Base-by-base conservation (phyloP, 2,329 filamentous ascomycete genomes). In the Penicillium corylophilum region DNA sequence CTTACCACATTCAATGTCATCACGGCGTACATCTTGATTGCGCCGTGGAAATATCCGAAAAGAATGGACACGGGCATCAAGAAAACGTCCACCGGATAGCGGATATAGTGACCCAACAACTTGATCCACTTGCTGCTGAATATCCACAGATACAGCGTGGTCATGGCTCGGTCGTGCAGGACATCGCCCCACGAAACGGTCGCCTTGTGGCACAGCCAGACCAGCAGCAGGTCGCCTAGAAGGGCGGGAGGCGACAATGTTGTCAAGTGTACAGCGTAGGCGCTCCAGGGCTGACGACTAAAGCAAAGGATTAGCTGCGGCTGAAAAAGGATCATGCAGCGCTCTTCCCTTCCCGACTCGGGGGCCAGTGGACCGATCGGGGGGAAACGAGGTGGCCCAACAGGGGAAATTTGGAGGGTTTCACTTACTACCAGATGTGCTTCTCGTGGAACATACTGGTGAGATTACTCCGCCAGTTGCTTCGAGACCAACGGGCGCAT, bases 401-500 rank as follows among this genome's bases (percentile, higher is more conserved):
- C 24, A 28, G 24, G 23, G 38, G 47, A 31, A 49, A 42, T 48
- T 22, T 38, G 55, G 47, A 35, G 42, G 59, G 51, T 59, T 53
- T 55, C 51, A 85, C 90, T 86, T 82, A 96, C 92, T 76, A 85
- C 85, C 89, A 90, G 66, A 96, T 89, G 67, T 90, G 83, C 68
- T 87, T 79, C 74, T 96, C 93, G 58, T 84, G 83, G 59, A 93
- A 82, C 67, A 96, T 80, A 72, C 90, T 96, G 46, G 90, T 96
- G 73, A 90, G 86, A 73, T 97, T 97, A 78, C 91, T 96, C 68
- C 93, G 83, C 93, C 93, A 97, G 74, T 97, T 97, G 79, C 92
- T 96, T 66, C 93, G 86, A 39, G 94, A 91, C 93, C 93, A 97
- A 43, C 93, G 84, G 42, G 93, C 84, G 74, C 93, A 97, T 74